Conservation (phyloP, 2,329 filamentous ascomycete genomes). For the Fusarium metavorans region DNA sequence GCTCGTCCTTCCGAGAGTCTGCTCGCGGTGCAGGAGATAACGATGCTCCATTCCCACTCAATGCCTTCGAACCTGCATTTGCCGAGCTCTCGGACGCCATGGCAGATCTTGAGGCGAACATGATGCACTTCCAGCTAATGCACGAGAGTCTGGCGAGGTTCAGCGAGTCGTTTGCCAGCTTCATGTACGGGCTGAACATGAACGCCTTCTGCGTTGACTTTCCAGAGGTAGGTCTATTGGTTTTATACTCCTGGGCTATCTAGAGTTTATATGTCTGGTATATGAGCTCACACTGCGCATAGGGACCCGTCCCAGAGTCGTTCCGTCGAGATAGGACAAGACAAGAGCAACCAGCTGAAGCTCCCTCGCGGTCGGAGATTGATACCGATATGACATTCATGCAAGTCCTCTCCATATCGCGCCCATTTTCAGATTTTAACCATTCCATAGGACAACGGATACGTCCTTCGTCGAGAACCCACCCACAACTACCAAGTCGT, state of each 20-base stretch:
- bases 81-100: slow-evolving; percentile 94
- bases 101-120: slow-evolving; percentile 95
- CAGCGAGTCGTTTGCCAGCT: slow-evolving; percentile 94
- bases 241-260: background rate
- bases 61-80: slow-evolving; percentile 88
- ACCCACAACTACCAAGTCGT: slow-evolving; percentile 63
- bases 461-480: slow-evolving; percentile 93
- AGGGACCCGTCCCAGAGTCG: slow-evolving; percentile 87
- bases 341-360: slow-evolving; percentile 57
- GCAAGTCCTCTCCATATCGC: slow-evolving; percentile 59
- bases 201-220: slow-evolving; percentile 99
- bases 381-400: slow-evolving; percentile 87
- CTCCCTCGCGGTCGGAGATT: slow-evolving; percentile 49
- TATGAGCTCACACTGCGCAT: slow-evolving; percentile 11
- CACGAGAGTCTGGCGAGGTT: slow-evolving; percentile 94
- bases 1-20: slow-evolving; percentile 87
- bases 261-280: background rate
- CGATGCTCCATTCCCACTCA: slow-evolving; percentile 76
- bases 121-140: slow-evolving; percentile 97
- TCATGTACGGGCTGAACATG: slow-evolving; percentile 97
- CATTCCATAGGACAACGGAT: slow-evolving; percentile 79
- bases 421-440: slow-evolving; percentile 25
- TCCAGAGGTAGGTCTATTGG: slow-evolving; percentile 74
- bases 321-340: slow-evolving; percentile 76
- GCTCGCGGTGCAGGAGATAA: slow-evolving; percentile 66